Evolutionary conservation across 768 basidiomycete species (phyloP), one percentile per base, ranked within the genome.

Genomic region (Pulveroboletus sp.): DNA sequence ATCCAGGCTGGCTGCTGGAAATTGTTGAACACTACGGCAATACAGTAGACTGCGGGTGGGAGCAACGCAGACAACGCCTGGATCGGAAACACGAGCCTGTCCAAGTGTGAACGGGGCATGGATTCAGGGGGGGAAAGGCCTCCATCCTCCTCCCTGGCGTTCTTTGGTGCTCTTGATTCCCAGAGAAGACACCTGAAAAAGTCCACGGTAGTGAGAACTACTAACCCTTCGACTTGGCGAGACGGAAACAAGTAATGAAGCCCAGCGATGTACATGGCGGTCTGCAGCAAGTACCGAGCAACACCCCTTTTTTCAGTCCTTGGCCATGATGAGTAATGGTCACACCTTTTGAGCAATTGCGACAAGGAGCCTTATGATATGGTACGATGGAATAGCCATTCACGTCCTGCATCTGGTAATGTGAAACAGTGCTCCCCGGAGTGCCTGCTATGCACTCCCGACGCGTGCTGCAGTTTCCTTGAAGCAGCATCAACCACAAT

Each of bases 1-100:
- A 71, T 58, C 72, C 72, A 73, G n/a, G 57, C 48, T 5, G 71
- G 70, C 54, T 71, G 71, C 26, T 61, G 52, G 36, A 74, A 56
- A 8, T 58, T 50, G 46, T 69, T 71, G 24, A 61, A 33, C 6
- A 50, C 48, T n/a, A 71, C 58, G 8, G 56, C 54, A 10, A 47
- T 37, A 21, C 66, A 59, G 46, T 69, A 73, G 3, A 64, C 49
- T 1, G 57, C 47, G 15, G 71, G 68, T 27, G 67, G 58, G 37
- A 62, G 35, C 37, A 64, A 26, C 12, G 51, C 41, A 0, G 64
- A 54, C 8, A 62, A 30, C 8, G 52, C 59, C 38, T 69, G 69
- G 26, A 66, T 31, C 5, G 67, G 65, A 14, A 63, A 49, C 24
- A 68, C 40, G 53, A 68, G n/a, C 46, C 58, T 64, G 32, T 60